Base-by-base conservation (phyloP, 2,329 filamentous ascomycete genomes). In the Gaeumannomyces sp. region DNA sequence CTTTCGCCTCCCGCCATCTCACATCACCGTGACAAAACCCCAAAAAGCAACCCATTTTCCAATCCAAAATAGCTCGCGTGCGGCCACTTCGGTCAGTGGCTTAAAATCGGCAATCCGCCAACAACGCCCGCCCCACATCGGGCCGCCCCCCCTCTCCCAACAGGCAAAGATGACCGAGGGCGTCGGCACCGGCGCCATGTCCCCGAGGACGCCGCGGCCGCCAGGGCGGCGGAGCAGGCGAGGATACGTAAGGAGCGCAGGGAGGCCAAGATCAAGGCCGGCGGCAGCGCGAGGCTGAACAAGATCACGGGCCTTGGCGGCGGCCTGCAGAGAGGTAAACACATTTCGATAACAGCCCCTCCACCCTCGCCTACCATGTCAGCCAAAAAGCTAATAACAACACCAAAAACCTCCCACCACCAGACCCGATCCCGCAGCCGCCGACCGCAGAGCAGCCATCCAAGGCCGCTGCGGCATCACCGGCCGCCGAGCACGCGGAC, bases 181-280 rank as follows among this genome's bases (percentile, higher is more conserved):
- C 22, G 45, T 53, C 45, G 19, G 38, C 38, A 50, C 38, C 1
- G 38, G 38, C 19, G 45, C 45, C 45, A 22, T 10, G 57, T 59
- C 61, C 7, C 73, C n/a, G 78, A 80, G 61, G 81, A 84, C 66
- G 79, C 80, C 1, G 81, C 80, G 2, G 79, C 82, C 19, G 77
- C 80, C 66, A 78, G 83, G 67, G 84, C 85, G 3, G 77, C 82
- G 31, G 85, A 89, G 68, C 88, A 92, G 76, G 88, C 89, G 53
- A 87, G 90, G 60, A 81, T 92, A 65, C 89, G 91, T 70, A 91
- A 92, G 75, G 90, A 93, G 75, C 86, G 90, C 56, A 85, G 91
- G 61, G 89, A 92, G 74, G 90, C 90, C 65, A 94, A 93, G 80
- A 87, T 93, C 76, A 85, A 84, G 71, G 86, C 88, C 62, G 87